A percentile compares a stretch with the other conserved stretches of the same genome.
phyloP scores from a whole-genome alignment of 2,329 filamentous ascomycete species.

The Purpureocillium lavendulum region DNA sequence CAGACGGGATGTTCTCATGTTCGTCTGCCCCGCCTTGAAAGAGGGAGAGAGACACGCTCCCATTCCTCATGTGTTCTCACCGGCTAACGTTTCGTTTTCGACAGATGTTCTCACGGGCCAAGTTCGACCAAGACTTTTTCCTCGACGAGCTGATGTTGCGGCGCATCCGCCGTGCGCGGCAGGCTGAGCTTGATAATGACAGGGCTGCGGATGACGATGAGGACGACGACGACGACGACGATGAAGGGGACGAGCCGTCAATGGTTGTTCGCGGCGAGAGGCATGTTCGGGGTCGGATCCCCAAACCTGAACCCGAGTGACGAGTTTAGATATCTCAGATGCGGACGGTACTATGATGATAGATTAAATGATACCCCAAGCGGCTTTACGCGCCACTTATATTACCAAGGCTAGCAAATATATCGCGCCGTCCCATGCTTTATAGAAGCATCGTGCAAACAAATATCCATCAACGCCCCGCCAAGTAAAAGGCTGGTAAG shows the following conservation, averaged over 20 bases:
- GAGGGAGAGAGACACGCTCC: background rate
- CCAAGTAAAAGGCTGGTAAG: no score
- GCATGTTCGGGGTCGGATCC: constrained; percentile 9
- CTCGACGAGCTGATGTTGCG: constrained; percentile 48
- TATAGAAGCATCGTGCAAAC: no score
- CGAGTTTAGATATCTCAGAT: background rate
- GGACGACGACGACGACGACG: constrained; percentile 10
- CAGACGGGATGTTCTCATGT: constrained; percentile 56
- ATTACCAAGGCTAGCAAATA: no score
- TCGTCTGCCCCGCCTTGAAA: constrained; percentile 9
- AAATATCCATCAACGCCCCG: no score
- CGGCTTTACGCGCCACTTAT: no score
- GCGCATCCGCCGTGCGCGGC: constrained; percentile 46
- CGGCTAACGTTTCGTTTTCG: background rate
- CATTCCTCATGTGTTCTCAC: background rate
- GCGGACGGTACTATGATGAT: background rate
- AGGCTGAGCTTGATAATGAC: constrained; percentile 34
- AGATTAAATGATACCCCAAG: no score
- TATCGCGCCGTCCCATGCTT: no score
- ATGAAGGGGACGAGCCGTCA: constrained; percentile 7
- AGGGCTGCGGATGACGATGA: constrained; percentile 28
- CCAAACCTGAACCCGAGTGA: constrained; percentile 13
- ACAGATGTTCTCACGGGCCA: constrained; percentile 35
- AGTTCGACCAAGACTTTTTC: constrained; percentile 40
- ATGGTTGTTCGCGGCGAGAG: constrained; percentile 16